phyloP scores from a whole-genome alignment of 805 yeast species.

The Metschnikowia sp. region DNA sequence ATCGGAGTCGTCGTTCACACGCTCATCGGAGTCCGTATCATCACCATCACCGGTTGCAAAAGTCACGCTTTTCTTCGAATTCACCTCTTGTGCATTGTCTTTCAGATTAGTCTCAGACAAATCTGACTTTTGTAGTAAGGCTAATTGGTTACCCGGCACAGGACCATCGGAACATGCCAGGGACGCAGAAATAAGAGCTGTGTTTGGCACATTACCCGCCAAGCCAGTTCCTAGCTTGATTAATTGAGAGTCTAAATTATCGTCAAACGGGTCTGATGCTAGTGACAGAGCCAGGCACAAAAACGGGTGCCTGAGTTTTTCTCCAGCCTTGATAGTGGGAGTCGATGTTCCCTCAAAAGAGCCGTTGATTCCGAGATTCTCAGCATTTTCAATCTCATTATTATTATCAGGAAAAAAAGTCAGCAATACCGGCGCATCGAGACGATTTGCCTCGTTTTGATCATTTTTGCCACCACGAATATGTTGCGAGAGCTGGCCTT shows the following conservation, averaged over 20 bases:
- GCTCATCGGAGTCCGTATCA: no score
- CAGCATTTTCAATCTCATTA: no score
- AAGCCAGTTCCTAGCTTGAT: slow-evolving; percentile 2
- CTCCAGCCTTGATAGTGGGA: background rate
- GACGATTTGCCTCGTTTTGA: no score
- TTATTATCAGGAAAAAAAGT: no score
- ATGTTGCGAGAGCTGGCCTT: background rate
- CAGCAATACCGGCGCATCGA: no score
- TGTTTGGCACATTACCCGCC: background rate
- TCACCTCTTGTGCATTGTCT: background rate
- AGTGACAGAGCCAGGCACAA: slow-evolving; percentile 11
- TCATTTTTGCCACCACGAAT: no score
- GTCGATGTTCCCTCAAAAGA: background rate
- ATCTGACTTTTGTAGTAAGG: slow-evolving; percentile 1
- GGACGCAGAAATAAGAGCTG: background rate
- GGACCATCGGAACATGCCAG: slow-evolving; percentile 3
- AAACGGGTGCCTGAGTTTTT: slow-evolving; percentile 2
- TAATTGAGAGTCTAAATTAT: slow-evolving; percentile 22
- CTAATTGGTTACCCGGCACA: slow-evolving; percentile 17
- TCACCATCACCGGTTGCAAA: no score
- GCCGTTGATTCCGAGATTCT: background rate
- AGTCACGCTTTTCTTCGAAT: background rate
- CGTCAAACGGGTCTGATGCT: slow-evolving; percentile 26
- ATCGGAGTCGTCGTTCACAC: no score
- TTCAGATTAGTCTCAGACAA: background rate